Evolutionary conservation across 768 basidiomycete species (phyloP).

Genomic region (Serendipita indica): DNA sequence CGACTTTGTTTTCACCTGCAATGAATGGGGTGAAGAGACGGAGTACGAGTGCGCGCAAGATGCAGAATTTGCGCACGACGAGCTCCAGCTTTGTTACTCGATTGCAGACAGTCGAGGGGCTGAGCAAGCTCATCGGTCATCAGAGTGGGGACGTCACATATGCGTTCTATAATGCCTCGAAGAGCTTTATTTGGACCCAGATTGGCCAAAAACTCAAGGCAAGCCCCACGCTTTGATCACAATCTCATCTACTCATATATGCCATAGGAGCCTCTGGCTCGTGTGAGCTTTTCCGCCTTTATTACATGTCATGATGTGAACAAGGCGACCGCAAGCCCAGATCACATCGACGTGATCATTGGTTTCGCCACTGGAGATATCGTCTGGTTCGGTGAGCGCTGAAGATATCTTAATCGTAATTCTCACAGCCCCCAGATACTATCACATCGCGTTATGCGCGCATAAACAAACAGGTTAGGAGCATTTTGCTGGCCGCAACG

Average conservation of each 20-base stretch:
- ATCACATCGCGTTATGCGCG: conserved; percentile 68
- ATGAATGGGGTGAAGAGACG: conserved; percentile 41
- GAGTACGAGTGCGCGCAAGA: conserved; percentile 51
- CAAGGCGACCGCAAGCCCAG: conserved; percentile 53
- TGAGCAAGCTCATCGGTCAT: conserved; percentile 51
- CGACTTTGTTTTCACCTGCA: conserved; percentile 47
- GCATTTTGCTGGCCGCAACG: not conserved
- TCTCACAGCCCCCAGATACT: conserved; percentile 37
- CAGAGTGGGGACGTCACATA: conserved; percentile 79
- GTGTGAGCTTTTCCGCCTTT: conserved; percentile 70
- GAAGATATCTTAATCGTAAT: not conserved
- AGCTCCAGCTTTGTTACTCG: conserved; percentile 87
- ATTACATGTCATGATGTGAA: conserved; percentile 92
- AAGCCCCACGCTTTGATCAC: conserved; percentile 14
- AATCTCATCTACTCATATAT: not conserved
- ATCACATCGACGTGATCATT: conserved; percentile 75
- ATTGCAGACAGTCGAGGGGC: conserved; percentile 64
- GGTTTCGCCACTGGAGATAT: conserved; percentile 93
- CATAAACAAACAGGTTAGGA: conserved; percentile 65
- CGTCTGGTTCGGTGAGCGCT: conserved; percentile 73
- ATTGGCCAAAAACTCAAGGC: conserved; percentile 77
- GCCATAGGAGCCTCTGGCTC: conserved; percentile 68
- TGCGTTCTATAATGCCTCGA: conserved; percentile 75
- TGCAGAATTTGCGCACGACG: conserved; percentile 79
- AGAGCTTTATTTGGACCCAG: conserved; percentile 77